Base-by-base conservation (phyloP, 345 rosid species). In the Eutrema japonicum region DNA sequence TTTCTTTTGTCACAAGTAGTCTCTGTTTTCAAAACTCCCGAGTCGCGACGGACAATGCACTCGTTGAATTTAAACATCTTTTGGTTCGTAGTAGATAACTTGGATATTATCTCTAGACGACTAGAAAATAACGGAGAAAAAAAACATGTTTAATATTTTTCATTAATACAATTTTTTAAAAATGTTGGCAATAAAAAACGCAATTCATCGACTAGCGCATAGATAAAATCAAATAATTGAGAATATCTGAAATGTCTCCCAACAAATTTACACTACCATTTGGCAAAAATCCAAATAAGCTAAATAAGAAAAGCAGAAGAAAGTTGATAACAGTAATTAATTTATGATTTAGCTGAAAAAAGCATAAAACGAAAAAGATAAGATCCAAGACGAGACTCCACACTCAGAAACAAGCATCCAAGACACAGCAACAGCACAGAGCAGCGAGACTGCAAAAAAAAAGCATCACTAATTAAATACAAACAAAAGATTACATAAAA, bases 391-490 rank as follows among this genome's bases (percentile, higher is more conserved):
- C 52, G 29, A 46, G 56, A 49, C 65, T 10, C 30, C 4, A 6
- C 62, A 53, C 29, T 85, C 82, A 85, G 82, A 85, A 81, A 69
- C 82, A 79, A 30, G 65, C 72, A 5, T 74, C 79, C 64, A 72
- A 52, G 14, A 76, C 38, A 48, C 80, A 79, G 47, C 78, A 73
- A 73, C 82, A 65, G 50, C 76, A 73, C 49, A 70, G 36, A 43
- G 72, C 88, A 72, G 86, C 85, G 64, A 83, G 76, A 69, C 88
- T 85, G 81, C 74, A 80, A 18, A 8, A 48, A 80, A 8, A 48
- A 26, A 60, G 4, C 1, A 54, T 32, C 49, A 45, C 6, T n/a
- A 45, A 45, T 45, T 12, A 45, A 4, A 0, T 30, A 30, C 33
- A 4, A 4, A 30, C 3, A 3, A 30, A 16, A 30, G 0, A 42